A percentile compares a stretch with the other conserved stretches of the same genome.
Evolutionary conservation across 257 asterid species (phyloP).

Genomic region (Capsicum chinense): DNA sequence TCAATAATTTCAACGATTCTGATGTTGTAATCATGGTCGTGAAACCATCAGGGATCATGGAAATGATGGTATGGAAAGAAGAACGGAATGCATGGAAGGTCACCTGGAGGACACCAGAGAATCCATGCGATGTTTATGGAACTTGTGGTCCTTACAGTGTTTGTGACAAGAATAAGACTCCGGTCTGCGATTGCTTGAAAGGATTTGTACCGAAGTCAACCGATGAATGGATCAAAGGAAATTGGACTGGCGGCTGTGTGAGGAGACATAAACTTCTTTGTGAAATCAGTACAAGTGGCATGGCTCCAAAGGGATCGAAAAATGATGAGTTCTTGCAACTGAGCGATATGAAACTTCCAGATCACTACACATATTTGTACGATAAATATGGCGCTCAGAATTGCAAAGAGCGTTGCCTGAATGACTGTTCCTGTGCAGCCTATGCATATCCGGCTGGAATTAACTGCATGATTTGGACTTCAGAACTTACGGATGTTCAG

Average conservation of each 20-base stretch:
- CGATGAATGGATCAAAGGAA: constrained; percentile 38
- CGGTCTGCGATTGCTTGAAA: constrained; percentile 33
- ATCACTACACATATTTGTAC: constrained; percentile 25
- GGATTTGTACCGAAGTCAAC: constrained; percentile 33
- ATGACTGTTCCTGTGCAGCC: constrained; percentile 42
- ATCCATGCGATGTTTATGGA: constrained; percentile 34
- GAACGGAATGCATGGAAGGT: constrained; percentile 4
- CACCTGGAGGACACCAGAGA: constrained; percentile 15
- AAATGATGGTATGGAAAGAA: neutral
- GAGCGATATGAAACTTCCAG: constrained; percentile 40
- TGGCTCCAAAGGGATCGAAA: neutral
- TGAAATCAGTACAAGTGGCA: constrained; percentile 29
- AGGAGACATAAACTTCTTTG: constrained; percentile 37
- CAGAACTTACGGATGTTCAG: constrained; percentile 34
- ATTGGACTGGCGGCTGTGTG: constrained; percentile 41
- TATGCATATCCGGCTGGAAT: constrained; percentile 36
- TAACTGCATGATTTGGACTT: constrained; percentile 42
- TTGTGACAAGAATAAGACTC: constrained; percentile 27
- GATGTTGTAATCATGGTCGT: neutral
- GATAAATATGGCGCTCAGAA: neutral
- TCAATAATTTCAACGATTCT: neutral
- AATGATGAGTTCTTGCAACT: constrained; percentile 29
- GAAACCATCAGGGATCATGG: constrained; percentile 24
- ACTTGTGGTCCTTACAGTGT: constrained; percentile 39
- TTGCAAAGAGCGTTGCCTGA: constrained; percentile 34